A percentile compares a stretch with the other conserved stretches of the same genome.
Conservation (phyloP, 352 stramenopile genomes). For the Discostella stelligera region DNA sequence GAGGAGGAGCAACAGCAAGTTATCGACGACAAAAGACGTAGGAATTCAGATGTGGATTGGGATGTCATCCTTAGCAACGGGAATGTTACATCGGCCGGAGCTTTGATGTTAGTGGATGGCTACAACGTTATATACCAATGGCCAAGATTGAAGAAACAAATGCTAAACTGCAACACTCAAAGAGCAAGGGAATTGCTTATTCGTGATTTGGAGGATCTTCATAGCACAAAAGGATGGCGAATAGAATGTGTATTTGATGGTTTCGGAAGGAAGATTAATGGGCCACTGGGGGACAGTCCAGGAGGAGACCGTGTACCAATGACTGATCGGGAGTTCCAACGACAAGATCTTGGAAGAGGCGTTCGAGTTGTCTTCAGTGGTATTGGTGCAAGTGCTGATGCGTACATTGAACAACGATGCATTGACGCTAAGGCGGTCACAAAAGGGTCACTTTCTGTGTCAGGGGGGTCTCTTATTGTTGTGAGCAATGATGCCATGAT, state of each 20-base stretch:
- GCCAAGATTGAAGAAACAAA: constrained; percentile 78
- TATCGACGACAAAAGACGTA: constrained; percentile 47
- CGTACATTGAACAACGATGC: constrained; percentile 75
- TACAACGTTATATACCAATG: constrained; percentile 83
- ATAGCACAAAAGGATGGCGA: constrained; percentile 70
- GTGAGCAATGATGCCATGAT: constrained; percentile 78
- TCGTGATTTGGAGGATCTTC: constrained; percentile 74
- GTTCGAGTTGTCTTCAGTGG: constrained; percentile 69
- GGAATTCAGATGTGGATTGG: constrained; percentile 73
- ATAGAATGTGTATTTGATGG: constrained; percentile 82
- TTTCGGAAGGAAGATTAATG: constrained; percentile 48
- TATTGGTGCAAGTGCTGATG: constrained; percentile 64
- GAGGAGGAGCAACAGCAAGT: constrained; percentile 69
- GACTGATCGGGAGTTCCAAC: constrained; percentile 39
- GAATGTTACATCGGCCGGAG: constrained; percentile 51
- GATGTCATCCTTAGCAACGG: constrained; percentile 70
- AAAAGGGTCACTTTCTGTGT: constrained; percentile 54
- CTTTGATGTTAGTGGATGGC: constrained; percentile 75
- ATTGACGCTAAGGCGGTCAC: constrained; percentile 67
- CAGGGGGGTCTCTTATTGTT: constrained; percentile 61
- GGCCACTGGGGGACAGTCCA: constrained; percentile 51
- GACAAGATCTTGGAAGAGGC: constrained; percentile 56
- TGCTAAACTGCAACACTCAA: constrained; percentile 61
- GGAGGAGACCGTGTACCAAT: constrained; percentile 21
- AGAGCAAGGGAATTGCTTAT: constrained; percentile 63